Conservation (phyloP, 1,284 basidiomycete species). For the Sanghuangporus weigelae region DNA sequence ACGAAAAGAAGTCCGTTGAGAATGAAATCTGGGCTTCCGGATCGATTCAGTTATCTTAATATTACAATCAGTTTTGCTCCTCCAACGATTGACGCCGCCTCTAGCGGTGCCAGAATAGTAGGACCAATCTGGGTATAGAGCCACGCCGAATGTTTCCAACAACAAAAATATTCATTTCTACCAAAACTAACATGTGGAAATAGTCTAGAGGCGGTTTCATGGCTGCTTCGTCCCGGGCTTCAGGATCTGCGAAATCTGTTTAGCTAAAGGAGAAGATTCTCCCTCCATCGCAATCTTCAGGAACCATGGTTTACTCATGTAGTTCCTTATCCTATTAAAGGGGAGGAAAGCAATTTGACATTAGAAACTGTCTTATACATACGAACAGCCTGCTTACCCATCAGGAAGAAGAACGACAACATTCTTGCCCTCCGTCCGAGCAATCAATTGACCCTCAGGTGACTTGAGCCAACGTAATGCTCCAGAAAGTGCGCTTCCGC, state of each 20-base stretch:
- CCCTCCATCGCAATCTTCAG: slow-evolving; percentile 55
- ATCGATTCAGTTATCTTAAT: no score
- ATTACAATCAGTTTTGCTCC: no score
- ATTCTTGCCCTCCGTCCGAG: slow-evolving; percentile 71
- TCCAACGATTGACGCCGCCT: no score
- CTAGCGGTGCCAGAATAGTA: no score
- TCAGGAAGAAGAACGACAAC: slow-evolving; percentile 90
- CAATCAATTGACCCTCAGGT: slow-evolving; percentile 62
- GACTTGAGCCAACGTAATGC: slow-evolving; percentile 75
- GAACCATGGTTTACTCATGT: slow-evolving; percentile 93
- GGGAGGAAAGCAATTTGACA: background rate
- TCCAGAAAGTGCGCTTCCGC: slow-evolving; percentile 80
- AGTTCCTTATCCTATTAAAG: slow-evolving; percentile 76
- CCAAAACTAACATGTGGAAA: no score
- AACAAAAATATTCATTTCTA: no score
- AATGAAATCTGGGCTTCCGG: no score
- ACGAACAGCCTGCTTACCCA: slow-evolving; percentile 50
- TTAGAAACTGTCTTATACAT: background rate
- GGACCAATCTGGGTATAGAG: no score
- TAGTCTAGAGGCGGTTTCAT: background rate
- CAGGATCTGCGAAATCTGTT: slow-evolving; percentile 43
- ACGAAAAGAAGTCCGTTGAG: no score
- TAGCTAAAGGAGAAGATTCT: slow-evolving; percentile 47
- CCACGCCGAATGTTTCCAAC: no score
- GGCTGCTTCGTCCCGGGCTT: slow-evolving; percentile 3